These are phyloP conservation scores for Betula pendula DNA, from an alignment of 306 rosid genomes.

Conservation along the genomic window DNA sequence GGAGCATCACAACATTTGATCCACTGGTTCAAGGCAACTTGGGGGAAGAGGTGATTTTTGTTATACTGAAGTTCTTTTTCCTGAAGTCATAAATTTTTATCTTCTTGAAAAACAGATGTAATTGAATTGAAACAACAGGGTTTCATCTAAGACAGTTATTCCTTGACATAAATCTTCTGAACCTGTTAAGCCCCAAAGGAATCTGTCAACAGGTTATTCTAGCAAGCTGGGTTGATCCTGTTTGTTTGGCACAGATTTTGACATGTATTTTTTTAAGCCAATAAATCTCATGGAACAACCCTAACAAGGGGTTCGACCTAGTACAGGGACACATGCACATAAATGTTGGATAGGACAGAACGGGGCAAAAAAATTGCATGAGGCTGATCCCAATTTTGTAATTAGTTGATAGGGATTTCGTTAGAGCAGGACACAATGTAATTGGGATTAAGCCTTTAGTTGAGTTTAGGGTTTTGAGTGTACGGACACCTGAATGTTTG, in stretches of 20 bases:
- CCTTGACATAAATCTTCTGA: not conserved
- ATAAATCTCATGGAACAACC: not conserved
- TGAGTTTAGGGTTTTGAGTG: not conserved
- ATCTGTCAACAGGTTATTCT: not conserved
- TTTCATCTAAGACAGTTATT: not conserved
- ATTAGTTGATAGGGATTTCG: not conserved
- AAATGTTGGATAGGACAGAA: not conserved
- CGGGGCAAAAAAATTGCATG: not conserved
- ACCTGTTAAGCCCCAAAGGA: not conserved
- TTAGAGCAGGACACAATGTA: not conserved
- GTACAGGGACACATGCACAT: not conserved
- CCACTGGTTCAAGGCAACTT: constrained; percentile 92
- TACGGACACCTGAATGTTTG: not conserved
- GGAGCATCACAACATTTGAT: constrained; percentile 57
- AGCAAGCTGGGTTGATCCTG: not conserved
- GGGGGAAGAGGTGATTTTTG: constrained; percentile 72
- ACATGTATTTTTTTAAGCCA: not conserved
- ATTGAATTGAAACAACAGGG: not conserved
- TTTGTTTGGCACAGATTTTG: not conserved
- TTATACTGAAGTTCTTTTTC: constrained; percentile 25
- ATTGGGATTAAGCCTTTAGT: not conserved
- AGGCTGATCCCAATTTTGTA: not conserved
- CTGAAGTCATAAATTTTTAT: not conserved
- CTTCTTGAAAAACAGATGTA: not conserved
- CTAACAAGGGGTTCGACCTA: not conserved